These are phyloP conservation scores for Hypoxylon rubiginosum DNA, from an alignment of 2,329 filamentous ascomycete species.

Conservation along the genomic window DNA sequence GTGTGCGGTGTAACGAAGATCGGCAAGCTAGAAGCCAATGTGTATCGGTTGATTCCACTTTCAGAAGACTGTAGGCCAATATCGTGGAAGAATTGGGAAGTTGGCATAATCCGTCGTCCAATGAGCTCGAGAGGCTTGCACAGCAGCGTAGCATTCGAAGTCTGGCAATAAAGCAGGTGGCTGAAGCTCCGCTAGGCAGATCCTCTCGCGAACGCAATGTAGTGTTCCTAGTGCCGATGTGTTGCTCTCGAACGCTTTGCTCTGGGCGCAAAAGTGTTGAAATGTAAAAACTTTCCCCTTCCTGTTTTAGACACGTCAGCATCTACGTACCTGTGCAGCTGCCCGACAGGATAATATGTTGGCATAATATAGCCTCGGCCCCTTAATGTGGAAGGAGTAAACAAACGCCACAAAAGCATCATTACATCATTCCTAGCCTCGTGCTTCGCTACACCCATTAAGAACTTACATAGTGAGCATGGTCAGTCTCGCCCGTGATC, in stretches of 20 bases:
- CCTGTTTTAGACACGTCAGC: too few relatives aligned
- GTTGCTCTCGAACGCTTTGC: background rate
- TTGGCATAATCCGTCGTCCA: too few relatives aligned
- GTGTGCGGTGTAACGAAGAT: background rate
- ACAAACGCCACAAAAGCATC: background rate
- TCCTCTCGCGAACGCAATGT: background rate
- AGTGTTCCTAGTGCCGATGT: background rate
- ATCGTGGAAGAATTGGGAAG: too few relatives aligned
- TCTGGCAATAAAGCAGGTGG: background rate
- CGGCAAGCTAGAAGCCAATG: background rate
- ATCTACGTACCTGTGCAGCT: background rate
- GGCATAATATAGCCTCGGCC: background rate
- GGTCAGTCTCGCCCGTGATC: too few relatives aligned
- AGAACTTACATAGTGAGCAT: too few relatives aligned
- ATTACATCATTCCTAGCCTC: slow-evolving; percentile 3
- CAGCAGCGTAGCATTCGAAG: too few relatives aligned
- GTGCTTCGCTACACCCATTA: background rate
- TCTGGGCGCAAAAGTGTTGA: background rate
- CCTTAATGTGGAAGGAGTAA: background rate
- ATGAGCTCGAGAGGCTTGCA: too few relatives aligned
- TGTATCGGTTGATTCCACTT: background rate
- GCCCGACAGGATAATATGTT: background rate
- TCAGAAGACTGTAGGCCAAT: too few relatives aligned
- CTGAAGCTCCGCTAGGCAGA: background rate
- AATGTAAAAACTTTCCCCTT: background rate